Evolutionary conservation across 352 stramenopile species (phyloP), one percentile per base, ranked within the genome.

Genomic region (Pythium brachiatum): DNA sequence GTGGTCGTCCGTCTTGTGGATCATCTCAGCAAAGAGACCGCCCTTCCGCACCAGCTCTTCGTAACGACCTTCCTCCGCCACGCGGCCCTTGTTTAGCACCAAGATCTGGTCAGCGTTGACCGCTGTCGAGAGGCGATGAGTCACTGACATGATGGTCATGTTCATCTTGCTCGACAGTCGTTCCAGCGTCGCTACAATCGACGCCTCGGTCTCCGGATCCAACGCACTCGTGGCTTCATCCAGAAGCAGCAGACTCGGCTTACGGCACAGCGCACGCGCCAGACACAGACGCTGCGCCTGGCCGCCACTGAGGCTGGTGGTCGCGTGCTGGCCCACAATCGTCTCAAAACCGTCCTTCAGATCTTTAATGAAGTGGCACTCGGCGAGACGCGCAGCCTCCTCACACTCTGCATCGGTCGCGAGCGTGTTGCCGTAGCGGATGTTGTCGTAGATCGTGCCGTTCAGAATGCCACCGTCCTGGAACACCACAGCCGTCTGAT

Each of bases 141-240:
- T 95, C n/a, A 95, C 85, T 32, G 85, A 94, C 56, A 95, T 79
- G 56, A 95, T 94, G 48, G 87, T 94, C 83, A 93, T 94, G 70
- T 89, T 86, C 80, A 90, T 92, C 71, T 92, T 92, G 68, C 77
- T 65, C 51, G 82, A 81, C 36, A 94, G 69, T 5, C 83, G 83
- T 64, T 94, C 85, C 12, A 95, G 68, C 13, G 85, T 95, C 20
- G 82, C 74, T 18, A 95, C 78, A 53, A 95, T 93, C 12, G 86
- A 94, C 7, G 84, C 85, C 53, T 95, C 86, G 1, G 86, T 95
- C 69, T 94, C 85, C 0, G 86, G 86, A 43, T 95, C 87, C 70
- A 95, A 66, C 20, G 87, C 87, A 72, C 87, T 95, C 23, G 87
- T 95, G 15, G 87, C 87, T 74, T 95, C 85, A 66, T 95, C 86